Percentiles rank a stretch among this genome's conserved stretches.
Evolutionary conservation across 768 basidiomycete genomes (phyloP).

Genomic region (Lyophyllum decastes): DNA sequence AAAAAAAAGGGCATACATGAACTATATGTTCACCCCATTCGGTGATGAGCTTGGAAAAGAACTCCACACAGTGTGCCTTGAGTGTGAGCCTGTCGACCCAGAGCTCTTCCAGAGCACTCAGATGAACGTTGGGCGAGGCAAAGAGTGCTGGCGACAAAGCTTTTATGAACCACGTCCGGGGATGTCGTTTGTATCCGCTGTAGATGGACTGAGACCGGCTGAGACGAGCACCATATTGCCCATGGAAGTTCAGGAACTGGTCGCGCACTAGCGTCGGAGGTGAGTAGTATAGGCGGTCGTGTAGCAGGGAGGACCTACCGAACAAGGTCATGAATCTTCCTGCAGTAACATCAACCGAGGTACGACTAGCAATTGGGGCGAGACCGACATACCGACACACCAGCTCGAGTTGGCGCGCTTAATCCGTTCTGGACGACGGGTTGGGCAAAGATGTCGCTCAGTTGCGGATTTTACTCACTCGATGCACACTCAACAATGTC

Average conservation of each 20-base stretch:
- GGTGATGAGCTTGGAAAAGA: slow-evolving; percentile 34
- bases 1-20: slow-evolving; percentile 42
- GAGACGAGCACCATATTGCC: slow-evolving; percentile 44
- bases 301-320: slow-evolving; percentile 1
- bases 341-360: neutral
- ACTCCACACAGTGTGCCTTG: slow-evolving; percentile 39
- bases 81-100: slow-evolving; percentile 48
- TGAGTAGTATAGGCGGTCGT: neutral
- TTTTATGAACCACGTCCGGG: slow-evolving; percentile 32
- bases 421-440: neutral
- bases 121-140: slow-evolving; percentile 42
- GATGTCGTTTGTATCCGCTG: slow-evolving; percentile 12
- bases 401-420: slow-evolving; percentile 1
- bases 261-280: slow-evolving; percentile 6
- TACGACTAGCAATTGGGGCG: neutral
- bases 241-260: slow-evolving; percentile 42
- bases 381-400: slow-evolving; percentile 8
- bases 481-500: slow-evolving; percentile 11
- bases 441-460: neutral
- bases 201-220: slow-evolving; percentile 32
- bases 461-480: neutral
- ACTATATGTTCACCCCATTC: slow-evolving; percentile 46
- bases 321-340: slow-evolving; percentile 17
- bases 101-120: slow-evolving; percentile 40
- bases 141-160: slow-evolving; percentile 43